Base-by-base conservation (phyloP, 768 basidiomycete species). In the Nevesoporus exiguus region DNA sequence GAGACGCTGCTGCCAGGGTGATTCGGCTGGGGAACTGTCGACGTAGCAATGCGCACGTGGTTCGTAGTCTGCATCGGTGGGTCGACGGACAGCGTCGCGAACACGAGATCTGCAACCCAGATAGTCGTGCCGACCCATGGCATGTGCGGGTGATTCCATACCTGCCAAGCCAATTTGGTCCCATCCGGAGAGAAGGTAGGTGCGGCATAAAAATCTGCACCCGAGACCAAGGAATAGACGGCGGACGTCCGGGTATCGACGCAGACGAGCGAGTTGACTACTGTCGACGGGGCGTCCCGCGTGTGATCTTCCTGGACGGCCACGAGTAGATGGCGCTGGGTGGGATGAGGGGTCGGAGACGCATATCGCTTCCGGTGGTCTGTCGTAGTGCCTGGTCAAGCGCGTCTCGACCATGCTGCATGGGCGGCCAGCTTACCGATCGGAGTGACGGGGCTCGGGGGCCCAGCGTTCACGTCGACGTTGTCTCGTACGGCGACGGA, bases 131-230 rank as follows among this genome's bases (percentile, higher is more conserved):
- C 51, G 6, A 37, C 34, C 51, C 51, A 52, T 7, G 51, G 51
- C 51, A 52, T 52, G 40, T 52, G 7, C 5, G 51, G 51, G 25
- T 52, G 51, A 14, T 45, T 45, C 51, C 51, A 52, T 22, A 25
- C 15, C 21, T 52, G 51, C 51, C 51, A 45, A 5, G 43, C 34
- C 19, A 52, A 43, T 22, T 52, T 45, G 15, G 43, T 52, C 6
- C 51, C 51, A 17, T 52, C 43, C 4, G 51, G 43, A 15, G 51
- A 52, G 34, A 52, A 29, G 14, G 33, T 37, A 5, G 51, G 51
- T 11, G 33, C 51, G 3, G 51, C 51, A 11, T 45, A 52, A 25
- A 52, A 52, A 45, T 52, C 43, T 14, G 51, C 51, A 21, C 43
- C 51, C 5, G 34, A 29, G 34, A 52, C 27, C n/a, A 52, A 13